Conservation (phyloP, 768 basidiomycete genomes). For the Tulasnella sp. region DNA sequence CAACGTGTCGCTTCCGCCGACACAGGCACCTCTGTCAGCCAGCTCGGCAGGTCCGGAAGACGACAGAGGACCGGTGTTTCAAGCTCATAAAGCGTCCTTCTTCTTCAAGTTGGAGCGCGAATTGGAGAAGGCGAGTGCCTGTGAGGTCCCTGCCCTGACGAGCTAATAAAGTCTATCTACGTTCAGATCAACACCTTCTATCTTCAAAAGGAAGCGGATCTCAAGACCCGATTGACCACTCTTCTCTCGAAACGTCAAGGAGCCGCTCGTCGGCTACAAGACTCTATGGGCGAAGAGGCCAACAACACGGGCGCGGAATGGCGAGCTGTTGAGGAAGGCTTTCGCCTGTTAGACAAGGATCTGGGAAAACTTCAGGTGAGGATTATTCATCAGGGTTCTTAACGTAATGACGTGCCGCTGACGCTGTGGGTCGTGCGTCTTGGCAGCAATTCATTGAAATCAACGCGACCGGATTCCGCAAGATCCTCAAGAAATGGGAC, state of each 20-base stretch:
- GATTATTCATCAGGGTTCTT: slow-evolving; percentile 19
- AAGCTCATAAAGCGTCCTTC: slow-evolving; percentile 93
- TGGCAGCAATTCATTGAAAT: slow-evolving; percentile 90
- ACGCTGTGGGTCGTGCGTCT: slow-evolving; percentile 17
- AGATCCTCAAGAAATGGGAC: slow-evolving; percentile 98
- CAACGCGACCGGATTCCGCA: slow-evolving; percentile 93
- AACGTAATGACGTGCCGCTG: slow-evolving; percentile 24
- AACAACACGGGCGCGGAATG: slow-evolving; percentile 68
- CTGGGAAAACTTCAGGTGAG: slow-evolving; percentile 89
- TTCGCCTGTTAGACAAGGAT: slow-evolving; percentile 87
- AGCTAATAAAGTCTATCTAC: background rate
- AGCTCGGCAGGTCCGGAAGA: slow-evolving; percentile 56
- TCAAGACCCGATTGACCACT: slow-evolving; percentile 85
- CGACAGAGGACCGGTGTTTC: slow-evolving; percentile 76
- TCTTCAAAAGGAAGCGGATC: slow-evolving; percentile 91
- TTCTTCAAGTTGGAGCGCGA: slow-evolving; percentile 98
- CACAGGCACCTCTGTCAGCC: slow-evolving; percentile 41
- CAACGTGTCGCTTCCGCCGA: slow-evolving; percentile 34
- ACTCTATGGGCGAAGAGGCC: slow-evolving; percentile 53
- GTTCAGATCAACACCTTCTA: slow-evolving; percentile 94
- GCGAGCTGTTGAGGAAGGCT: slow-evolving; percentile 94
- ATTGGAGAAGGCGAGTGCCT: slow-evolving; percentile 73
- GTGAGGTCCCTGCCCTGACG: background rate
- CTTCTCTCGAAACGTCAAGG: slow-evolving; percentile 89
- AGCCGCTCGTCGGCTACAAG: slow-evolving; percentile 60